Evolutionary conservation across 495 filamentous ascomycete genomes (phyloP).

Genomic region (Talaromyces nanjingensis): DNA sequence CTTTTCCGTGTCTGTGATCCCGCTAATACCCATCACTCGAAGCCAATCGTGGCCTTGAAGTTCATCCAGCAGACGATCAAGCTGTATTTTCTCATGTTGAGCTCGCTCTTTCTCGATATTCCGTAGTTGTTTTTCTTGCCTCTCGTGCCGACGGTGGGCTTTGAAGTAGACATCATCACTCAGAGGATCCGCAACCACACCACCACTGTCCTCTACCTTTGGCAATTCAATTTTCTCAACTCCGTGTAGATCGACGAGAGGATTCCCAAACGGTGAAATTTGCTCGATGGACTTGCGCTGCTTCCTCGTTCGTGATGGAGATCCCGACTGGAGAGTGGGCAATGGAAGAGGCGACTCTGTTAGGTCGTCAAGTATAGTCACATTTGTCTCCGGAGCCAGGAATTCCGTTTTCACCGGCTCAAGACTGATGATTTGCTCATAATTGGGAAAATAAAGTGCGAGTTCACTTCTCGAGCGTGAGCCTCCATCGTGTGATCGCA

Average conservation of each 20-base stretch:
- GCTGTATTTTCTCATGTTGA: slow-evolving; percentile 83
- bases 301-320: slow-evolving; percentile 33
- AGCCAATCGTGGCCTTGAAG: slow-evolving; percentile 91
- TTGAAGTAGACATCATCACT: slow-evolving; percentile 59
- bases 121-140: slow-evolving; percentile 85
- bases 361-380: slow-evolving; percentile 41
- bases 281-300: slow-evolving; percentile 20
- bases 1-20: slow-evolving; percentile 73
- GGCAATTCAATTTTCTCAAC: slow-evolving; percentile 28
- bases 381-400: slow-evolving; percentile 34
- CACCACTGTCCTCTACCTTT: slow-evolving; percentile 3
- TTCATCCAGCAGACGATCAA: slow-evolving; percentile 79
- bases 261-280: slow-evolving; percentile 30
- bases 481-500: slow-evolving; percentile 45
- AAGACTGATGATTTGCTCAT: slow-evolving; percentile 82
- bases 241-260: slow-evolving; percentile 30
- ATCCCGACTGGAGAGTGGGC: not conserved
- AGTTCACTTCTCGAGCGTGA: slow-evolving; percentile 78
- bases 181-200: slow-evolving; percentile 52
- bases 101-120: slow-evolving; percentile 90
- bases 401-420: slow-evolving; percentile 61
- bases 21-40: slow-evolving; percentile 84
- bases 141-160: slow-evolving; percentile 68
- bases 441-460: slow-evolving; percentile 80
- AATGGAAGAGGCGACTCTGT: slow-evolving; percentile 18